Evolutionary conservation across 2,329 filamentous ascomycete species (phyloP).

Genomic region (Drechslerella coelobrocha): DNA sequence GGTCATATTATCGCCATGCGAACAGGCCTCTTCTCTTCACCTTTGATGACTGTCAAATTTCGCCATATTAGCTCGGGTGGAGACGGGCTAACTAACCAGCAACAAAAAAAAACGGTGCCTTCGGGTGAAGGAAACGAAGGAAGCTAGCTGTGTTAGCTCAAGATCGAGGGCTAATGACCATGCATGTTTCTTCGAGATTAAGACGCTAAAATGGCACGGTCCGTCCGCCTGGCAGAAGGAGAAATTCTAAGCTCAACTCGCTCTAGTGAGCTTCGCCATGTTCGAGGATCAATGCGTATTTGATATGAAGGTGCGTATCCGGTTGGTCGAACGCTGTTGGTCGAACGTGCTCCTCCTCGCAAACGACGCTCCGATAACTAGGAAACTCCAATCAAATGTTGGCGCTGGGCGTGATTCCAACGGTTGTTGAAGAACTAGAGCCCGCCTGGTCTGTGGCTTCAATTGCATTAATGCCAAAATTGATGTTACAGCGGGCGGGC

Average conservation of each 20-base stretch:
- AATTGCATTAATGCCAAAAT: background rate
- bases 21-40: slow-evolving; percentile 13
- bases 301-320: slow-evolving; percentile 8
- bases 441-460: background rate
- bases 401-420: slow-evolving; percentile 20
- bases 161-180: slow-evolving; percentile 7
- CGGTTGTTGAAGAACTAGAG: too few species aligned
- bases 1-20: slow-evolving; percentile 7
- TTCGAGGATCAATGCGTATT: slow-evolving; percentile 9
- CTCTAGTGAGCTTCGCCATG: slow-evolving; percentile 11
- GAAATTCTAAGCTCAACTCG: background rate
- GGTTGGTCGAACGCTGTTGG: background rate
- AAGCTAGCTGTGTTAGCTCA: slow-evolving; percentile 1
- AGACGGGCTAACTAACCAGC: background rate
- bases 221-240: slow-evolving; percentile 19
- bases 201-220: slow-evolving; percentile 34
- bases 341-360: slow-evolving; percentile 23
- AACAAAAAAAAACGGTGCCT: background rate
- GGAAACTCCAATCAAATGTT: slow-evolving; percentile 28
- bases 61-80: slow-evolving; percentile 43
- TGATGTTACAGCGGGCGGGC: background rate
- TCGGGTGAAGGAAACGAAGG: background rate
- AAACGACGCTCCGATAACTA: slow-evolving; percentile 30
- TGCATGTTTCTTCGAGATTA: slow-evolving; percentile 25
- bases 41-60: slow-evolving; percentile 49